Conservation (phyloP, 169 alveolate species). For the Babesia sp. region DNA sequence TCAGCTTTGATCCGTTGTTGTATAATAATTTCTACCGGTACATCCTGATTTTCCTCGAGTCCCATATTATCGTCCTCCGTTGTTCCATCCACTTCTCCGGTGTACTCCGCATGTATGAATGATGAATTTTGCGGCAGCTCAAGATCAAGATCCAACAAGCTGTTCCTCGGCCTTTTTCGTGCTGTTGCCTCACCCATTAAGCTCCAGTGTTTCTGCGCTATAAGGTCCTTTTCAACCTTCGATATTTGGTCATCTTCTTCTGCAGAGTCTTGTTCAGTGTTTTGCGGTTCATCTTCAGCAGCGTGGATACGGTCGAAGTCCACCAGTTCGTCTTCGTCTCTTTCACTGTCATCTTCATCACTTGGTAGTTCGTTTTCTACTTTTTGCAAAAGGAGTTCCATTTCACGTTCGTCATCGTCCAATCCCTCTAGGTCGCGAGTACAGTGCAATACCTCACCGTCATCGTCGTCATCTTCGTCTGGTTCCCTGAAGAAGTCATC, state of each 20-base stretch:
- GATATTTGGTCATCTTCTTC: slow-evolving; percentile 53
- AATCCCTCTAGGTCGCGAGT: slow-evolving; percentile 34
- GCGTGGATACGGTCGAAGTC: slow-evolving; percentile 12
- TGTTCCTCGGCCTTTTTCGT: slow-evolving; percentile 78
- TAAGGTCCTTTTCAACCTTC: slow-evolving; percentile 73
- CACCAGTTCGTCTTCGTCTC: slow-evolving; percentile 42
- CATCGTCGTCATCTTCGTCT: slow-evolving; percentile 27
- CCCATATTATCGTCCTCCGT: slow-evolving; percentile 31
- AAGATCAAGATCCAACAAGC: slow-evolving; percentile 75
- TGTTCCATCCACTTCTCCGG: slow-evolving; percentile 34
- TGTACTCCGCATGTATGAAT: slow-evolving; percentile 24
- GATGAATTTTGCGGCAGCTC: slow-evolving; percentile 74
- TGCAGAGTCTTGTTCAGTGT: not conserved
- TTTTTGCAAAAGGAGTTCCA: slow-evolving; percentile 50
- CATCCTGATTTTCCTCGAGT: slow-evolving; percentile 41
- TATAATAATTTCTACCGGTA: slow-evolving; percentile 69
- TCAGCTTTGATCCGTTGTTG: slow-evolving; percentile 73
- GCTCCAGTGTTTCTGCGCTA: slow-evolving; percentile 82
- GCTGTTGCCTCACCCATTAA: slow-evolving; percentile 82
- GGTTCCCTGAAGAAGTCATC: slow-evolving; percentile 62
- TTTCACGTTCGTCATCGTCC: slow-evolving; percentile 50
- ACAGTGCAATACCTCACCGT: slow-evolving; percentile 26
- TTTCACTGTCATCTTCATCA: slow-evolving; percentile 31
- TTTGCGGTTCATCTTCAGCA: not conserved
- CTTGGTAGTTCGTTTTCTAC: slow-evolving; percentile 42